Percentiles rank a stretch among this genome's conserved stretches.
phyloP scores from a whole-genome alignment of 345 rosid species.

The Lepidium africanum region DNA sequence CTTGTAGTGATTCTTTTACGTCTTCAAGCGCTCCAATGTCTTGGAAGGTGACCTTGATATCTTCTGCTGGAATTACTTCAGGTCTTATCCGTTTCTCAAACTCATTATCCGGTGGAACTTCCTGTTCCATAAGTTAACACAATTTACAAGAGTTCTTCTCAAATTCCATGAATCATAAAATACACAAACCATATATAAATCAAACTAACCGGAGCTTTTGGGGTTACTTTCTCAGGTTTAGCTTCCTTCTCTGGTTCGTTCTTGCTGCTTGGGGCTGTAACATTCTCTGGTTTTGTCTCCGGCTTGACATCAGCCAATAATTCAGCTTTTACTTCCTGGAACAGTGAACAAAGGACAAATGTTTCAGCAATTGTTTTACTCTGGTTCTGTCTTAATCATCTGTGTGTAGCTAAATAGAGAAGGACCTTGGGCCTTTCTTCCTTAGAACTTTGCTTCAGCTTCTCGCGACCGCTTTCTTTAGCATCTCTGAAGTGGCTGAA shows the following conservation, averaged over 20 bases:
- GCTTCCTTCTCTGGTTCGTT: slow-evolving; percentile 36
- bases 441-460: slow-evolving; percentile 38
- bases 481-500: slow-evolving; percentile 70
- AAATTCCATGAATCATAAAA: background rate
- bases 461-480: slow-evolving; percentile 40
- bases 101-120: slow-evolving; percentile 80
- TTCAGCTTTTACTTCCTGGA: slow-evolving; percentile 36
- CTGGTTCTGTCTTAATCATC: background rate
- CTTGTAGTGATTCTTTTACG: slow-evolving; percentile 85
- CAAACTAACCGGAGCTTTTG: slow-evolving; percentile 45
- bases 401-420: background rate
- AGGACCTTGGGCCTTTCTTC: slow-evolving; percentile 21
- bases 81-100: slow-evolving; percentile 96
- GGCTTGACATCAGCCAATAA: slow-evolving; percentile 26
- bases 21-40: slow-evolving; percentile 92
- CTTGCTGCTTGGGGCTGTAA: slow-evolving; percentile 34
- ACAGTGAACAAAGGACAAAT: background rate
- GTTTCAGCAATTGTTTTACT: background rate
- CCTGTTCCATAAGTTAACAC: slow-evolving; percentile 32
- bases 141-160: background rate
- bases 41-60: slow-evolving; percentile 59
- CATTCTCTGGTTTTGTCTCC: slow-evolving; percentile 32
- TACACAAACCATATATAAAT: background rate
- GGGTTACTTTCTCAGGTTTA: slow-evolving; percentile 17
- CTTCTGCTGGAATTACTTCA: slow-evolving; percentile 82